These are phyloP conservation scores for Pichia sp. DNA, from an alignment of 1,139 yeast genomes.

Conservation along the genomic window DNA sequence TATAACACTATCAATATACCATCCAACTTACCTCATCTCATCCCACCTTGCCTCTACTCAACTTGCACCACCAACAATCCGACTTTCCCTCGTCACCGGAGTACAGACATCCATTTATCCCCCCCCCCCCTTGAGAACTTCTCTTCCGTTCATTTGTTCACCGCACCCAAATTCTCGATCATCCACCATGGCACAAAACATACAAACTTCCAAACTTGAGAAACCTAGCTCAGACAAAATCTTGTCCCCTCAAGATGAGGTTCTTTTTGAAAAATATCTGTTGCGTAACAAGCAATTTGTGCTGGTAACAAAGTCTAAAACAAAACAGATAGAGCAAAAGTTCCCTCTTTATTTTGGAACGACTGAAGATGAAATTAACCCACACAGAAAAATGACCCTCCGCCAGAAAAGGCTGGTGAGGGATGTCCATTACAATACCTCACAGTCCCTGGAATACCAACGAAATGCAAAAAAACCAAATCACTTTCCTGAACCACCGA, in stretches of 20 bases:
- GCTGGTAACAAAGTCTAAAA: constrained; percentile 19
- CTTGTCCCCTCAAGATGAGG: constrained; percentile 20
- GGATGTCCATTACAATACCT: constrained; percentile 22
- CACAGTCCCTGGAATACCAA: constrained; percentile 9
- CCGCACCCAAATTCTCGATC: neutral
- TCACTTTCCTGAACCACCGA: neutral
- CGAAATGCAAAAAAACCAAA: neutral
- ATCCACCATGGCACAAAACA: constrained; percentile 1
- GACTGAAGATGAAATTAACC: constrained; percentile 28
- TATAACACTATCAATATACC: too few species aligned
- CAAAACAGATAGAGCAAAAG: constrained; percentile 10
- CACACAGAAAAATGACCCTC: constrained; percentile 24
- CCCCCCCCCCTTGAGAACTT: neutral
- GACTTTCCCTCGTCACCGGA: too few species aligned
- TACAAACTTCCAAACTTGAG: neutral
- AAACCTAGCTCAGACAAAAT: neutral
- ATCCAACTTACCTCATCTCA: too few species aligned
- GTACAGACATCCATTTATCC: neutral
- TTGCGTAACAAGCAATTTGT: constrained; percentile 20
- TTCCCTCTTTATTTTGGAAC: constrained; percentile 33
- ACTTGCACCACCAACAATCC: too few species aligned
- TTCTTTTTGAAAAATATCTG: constrained; percentile 21
- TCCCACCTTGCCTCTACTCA: too few species aligned
- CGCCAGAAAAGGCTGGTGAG: constrained; percentile 21
- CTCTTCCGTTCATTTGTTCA: neutral